Evolutionary conservation across 164 flowering plant species (phyloP), one percentile per base, ranked within the genome.

Genomic region (Chimonanthus salicifolius): DNA sequence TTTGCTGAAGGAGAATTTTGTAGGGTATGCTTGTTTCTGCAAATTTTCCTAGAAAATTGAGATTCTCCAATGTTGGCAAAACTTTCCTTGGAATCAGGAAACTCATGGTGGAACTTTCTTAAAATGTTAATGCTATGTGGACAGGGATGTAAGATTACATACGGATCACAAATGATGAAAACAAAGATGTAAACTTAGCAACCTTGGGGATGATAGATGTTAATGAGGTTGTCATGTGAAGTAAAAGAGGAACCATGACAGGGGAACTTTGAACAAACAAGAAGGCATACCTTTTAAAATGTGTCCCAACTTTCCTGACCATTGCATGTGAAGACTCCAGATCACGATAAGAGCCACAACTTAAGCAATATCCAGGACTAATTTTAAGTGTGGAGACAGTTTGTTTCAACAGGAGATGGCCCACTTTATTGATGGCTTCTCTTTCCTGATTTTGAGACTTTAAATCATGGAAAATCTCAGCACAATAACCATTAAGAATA

Each of bases 271-370:
- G 20, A 69, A n/a, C 46, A 62, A 20, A 63, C 33, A 63, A 66
- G 16, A 66, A 15, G 7, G 20, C 11, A 50, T 81, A 90, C 97
- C 97, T 86, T 75, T 72, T 77, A 49, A 86, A 68, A 80, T 62
- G 16, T 20, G 48, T 65, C 71, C 68, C 80, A 70, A 92, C 85
- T 80, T 84, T 77, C 9, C 75, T 71, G 10, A 80, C 75, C 63
- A 78, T 70, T 45, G 75, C 75, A 72, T 45, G 72, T 21, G 84
- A 82, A 51, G 83, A 79, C 78, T 82, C 84, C 50, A 92, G 67
- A 80, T 92, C 87, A 71, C 83, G 69, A 67, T 69, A 67, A 47
- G 85, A 81, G 72, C 90, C 88, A 82, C 98, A 94, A 62, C 73
- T 79, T 79, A 88, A 77, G 79, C 98, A 94, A 74, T 49, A 64